A percentile compares a stretch with the other conserved stretches of the same genome.
phyloP scores from a whole-genome alignment of 2,329 filamentous ascomycete genomes.

The Trichocomaceae sp. region DNA sequence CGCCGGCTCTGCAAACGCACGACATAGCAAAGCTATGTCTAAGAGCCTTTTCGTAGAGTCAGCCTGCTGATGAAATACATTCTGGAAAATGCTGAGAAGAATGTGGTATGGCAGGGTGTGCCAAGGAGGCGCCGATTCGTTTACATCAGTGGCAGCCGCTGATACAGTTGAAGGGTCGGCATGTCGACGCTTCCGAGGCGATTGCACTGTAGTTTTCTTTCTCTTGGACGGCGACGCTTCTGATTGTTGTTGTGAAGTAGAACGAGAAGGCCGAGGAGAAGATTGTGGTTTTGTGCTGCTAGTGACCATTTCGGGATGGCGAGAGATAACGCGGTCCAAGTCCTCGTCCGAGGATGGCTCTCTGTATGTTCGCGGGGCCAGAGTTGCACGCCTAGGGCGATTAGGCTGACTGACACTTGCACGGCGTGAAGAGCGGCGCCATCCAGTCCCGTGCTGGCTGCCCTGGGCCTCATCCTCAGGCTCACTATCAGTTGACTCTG shows the following conservation, averaged over 20 bases:
- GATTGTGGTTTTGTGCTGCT: slow-evolving; percentile 4
- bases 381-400: slow-evolving; percentile 26
- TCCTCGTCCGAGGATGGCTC: slow-evolving; percentile 30
- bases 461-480: slow-evolving; percentile 11
- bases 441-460: slow-evolving; percentile 6
- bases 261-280: slow-evolving; percentile 3
- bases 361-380: slow-evolving; percentile 26
- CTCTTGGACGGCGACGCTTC: slow-evolving; percentile 15
- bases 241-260: slow-evolving; percentile 3
- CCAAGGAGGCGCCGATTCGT: slow-evolving; percentile 49
- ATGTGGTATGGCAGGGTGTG: slow-evolving; percentile 60
- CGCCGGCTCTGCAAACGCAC: slow-evolving; percentile 63
- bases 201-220: slow-evolving; percentile 15
- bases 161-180: slow-evolving; percentile 12
- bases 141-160: slow-evolving; percentile 13
- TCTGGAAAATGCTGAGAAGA: slow-evolving; percentile 62
- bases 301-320: slow-evolving; percentile 13
- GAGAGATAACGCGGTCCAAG: slow-evolving; percentile 15
- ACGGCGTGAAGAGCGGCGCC: slow-evolving; percentile 9
- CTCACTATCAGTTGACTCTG: slow-evolving; percentile 15
- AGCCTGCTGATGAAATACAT: slow-evolving; percentile 55
- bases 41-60: slow-evolving; percentile 55
- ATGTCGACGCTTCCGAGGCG: slow-evolving; percentile 13
- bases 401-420: slow-evolving; percentile 14
- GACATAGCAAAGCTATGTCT: slow-evolving; percentile 56